Base-by-base conservation (phyloP, 257 asterid genomes). In the Ligustrum vulgare region DNA sequence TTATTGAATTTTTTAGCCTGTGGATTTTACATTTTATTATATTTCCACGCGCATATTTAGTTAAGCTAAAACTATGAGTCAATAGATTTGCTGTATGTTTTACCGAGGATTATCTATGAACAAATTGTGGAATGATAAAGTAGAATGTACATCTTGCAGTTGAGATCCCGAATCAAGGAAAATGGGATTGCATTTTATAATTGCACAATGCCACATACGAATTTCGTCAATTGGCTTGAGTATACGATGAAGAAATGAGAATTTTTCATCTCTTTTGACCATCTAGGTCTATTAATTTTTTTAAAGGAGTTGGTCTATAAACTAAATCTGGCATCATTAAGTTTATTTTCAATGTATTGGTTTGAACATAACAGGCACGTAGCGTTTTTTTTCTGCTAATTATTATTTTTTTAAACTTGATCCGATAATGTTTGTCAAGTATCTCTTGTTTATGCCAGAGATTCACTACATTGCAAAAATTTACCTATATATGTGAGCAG, bases 151-250 rank as follows among this genome's bases (percentile, higher is more conserved):
- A 54, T n/a, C 56, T 45, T 45, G 56, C 20, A 45, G 63, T 54
- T 54, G 2, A 54, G 23, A 51, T 18, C 63, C 63, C 3, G 28
- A 54, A 3, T 54, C 63, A 2, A 54, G 63, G 63, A 54, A 51
- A 51, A 51, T 51, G 6, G 70, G 80, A 79, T 18, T 62, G 5
- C 76, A 66, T 28, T 67, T 28, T 41, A 74, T 51, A 72, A 58
- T 43, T 70, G 71, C 56, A 63, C 77, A 32, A 72, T 49, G 75
- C 56, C 49, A 41, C 49, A 3, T 15, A 41, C 49, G 16, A 41
- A 41, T 41, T 41, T 12, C 10, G 33, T 11, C 51, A 45, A 51
- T 51, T 62, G 60, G 34, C 64, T 47, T 73, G 35, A 32, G 47
- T 22, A 13, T 33, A 77, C 47, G 23, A 66, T 37, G 64, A 72